phyloP scores from a whole-genome alignment of 2,329 filamentous ascomycete species.

The Epichloe baconii region DNA sequence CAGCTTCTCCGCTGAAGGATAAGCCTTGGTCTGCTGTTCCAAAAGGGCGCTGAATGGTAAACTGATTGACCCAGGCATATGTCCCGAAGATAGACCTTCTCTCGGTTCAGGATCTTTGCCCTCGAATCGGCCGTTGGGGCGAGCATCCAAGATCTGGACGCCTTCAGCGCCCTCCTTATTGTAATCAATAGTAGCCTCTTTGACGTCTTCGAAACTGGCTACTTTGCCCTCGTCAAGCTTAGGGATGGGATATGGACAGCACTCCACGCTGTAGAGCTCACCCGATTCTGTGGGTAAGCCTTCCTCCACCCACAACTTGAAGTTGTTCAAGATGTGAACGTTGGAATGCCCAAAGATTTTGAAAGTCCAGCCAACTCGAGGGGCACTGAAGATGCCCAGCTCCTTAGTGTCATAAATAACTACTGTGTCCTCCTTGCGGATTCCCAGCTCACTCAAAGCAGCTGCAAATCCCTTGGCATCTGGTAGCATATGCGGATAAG shows the following conservation, averaged over 20 bases:
- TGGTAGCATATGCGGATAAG: constrained; percentile 95
- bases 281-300: constrained; percentile 75
- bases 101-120: constrained; percentile 79
- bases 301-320: constrained; percentile 81
- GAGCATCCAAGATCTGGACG: constrained; percentile 80
- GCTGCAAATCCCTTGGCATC: constrained; percentile 66
- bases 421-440: constrained; percentile 73
- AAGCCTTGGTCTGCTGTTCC: constrained; percentile 69
- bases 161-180: constrained; percentile 74
- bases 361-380: constrained; percentile 87
- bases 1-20: constrained; percentile 60
- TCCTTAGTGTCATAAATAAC: constrained; percentile 92
- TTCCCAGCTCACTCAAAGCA: constrained; percentile 81
- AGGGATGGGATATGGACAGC: constrained; percentile 50
- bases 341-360: constrained; percentile 76
- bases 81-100: constrained; percentile 73
- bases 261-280: constrained; percentile 53
- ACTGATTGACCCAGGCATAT: constrained; percentile 79
- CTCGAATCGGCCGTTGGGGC: constrained; percentile 65
- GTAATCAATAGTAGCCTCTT: constrained; percentile 59
- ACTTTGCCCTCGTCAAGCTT: constrained; percentile 51
- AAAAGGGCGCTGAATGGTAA: constrained; percentile 70
- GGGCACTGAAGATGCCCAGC: constrained; percentile 86
- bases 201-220: constrained; percentile 70
- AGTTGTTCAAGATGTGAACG: constrained; percentile 92